Evolutionary conservation across 2,329 filamentous ascomycete genomes (phyloP).

Genomic region (Aspergillus novofumigatus): DNA sequence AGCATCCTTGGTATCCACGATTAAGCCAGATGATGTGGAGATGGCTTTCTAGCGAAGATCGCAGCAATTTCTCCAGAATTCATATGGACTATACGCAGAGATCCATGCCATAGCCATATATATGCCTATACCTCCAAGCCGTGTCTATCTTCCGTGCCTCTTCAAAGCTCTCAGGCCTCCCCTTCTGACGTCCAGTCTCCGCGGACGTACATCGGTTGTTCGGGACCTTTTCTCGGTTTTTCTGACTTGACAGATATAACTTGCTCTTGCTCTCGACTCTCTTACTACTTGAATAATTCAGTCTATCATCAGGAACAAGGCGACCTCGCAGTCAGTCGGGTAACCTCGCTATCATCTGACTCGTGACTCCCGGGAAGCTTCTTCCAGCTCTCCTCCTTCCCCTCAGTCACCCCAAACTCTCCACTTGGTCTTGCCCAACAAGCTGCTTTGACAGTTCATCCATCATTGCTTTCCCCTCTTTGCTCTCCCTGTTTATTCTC

Average conservation of each 20-base stretch:
- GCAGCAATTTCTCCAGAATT: neutral
- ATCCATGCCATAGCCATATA: neutral
- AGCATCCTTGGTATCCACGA: conserved; percentile 1
- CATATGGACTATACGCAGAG: neutral
- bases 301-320: too few relatives aligned
- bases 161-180: neutral
- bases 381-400: neutral
- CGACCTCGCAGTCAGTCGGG: neutral
- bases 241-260: neutral
- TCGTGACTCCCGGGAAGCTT: neutral
- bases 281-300: neutral
- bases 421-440: neutral
- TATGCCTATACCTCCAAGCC: neutral
- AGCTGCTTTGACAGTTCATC: neutral
- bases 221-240: conserved; percentile 5
- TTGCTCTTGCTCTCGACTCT: neutral
- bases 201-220: neutral
- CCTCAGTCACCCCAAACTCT: neutral
- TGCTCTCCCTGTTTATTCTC: conserved; percentile 4
- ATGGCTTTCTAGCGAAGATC: conserved; percentile 6
- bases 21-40: neutral
- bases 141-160: neutral
- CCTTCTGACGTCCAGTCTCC: neutral
- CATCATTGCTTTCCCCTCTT: neutral
- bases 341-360: neutral